phyloP scores from a whole-genome alignment of 805 yeast species.

The Saccharomycopsis sp. region DNA sequence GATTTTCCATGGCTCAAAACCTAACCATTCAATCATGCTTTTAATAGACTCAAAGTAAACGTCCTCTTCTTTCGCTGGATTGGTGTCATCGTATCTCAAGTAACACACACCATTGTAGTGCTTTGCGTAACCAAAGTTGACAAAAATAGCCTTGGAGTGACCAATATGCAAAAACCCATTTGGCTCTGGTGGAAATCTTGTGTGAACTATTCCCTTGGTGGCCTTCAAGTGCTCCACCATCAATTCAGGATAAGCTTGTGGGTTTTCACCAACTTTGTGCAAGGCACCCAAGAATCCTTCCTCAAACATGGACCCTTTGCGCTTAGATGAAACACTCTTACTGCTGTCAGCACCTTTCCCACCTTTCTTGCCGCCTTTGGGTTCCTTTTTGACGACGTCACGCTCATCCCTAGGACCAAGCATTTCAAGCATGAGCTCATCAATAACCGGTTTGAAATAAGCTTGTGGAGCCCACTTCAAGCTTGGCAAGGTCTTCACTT shows the following conservation, averaged over 20 bases:
- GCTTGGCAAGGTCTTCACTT: conserved; percentile 59
- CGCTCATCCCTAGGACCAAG: conserved; percentile 96
- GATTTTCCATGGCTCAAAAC: conserved; percentile 86
- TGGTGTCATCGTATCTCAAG: conserved; percentile 92
- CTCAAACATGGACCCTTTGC: conserved; percentile 68
- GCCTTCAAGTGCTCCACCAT: conserved; percentile 71
- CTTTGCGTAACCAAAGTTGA: conserved; percentile 94
- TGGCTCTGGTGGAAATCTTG: conserved; percentile 98
- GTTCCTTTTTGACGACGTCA: conserved; percentile 71
- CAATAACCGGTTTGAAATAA: conserved; percentile 79
- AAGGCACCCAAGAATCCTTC: conserved; percentile 95
- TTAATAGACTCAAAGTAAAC: conserved; percentile 75
- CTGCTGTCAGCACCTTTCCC: conserved; percentile 25
- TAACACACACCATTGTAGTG: conserved; percentile 81
- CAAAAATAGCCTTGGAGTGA: conserved; percentile 95
- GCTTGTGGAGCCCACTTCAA: conserved; percentile 92
- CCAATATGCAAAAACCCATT: conserved; percentile 97
- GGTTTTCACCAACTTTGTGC: conserved; percentile 92
- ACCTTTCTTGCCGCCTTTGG: conserved; percentile 40
- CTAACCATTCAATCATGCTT: conserved; percentile 87
- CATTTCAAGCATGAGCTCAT: conserved; percentile 56
- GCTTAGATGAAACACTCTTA: conserved; percentile 21
- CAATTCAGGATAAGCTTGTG: conserved; percentile 80
- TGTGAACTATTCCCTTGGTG: conserved; percentile 75
- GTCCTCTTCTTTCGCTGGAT: conserved; percentile 98